Evolutionary conservation across 345 rosid species (phyloP).

Genomic region (Citrus reticulata): DNA sequence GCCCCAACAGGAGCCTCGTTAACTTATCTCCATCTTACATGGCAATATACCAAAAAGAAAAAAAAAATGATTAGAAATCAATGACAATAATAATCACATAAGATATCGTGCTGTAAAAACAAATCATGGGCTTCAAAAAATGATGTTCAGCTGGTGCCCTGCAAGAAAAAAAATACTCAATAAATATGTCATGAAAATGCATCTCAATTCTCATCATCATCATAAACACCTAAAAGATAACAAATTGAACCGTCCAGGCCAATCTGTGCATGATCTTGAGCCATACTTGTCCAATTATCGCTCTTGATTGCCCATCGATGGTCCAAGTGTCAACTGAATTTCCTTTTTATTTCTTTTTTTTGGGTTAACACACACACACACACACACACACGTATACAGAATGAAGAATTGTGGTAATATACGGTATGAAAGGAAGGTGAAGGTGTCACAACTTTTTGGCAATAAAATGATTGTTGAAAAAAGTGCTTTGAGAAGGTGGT

Average conservation of each 20-base stretch:
- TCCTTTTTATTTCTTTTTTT: not conserved
- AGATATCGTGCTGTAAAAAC: conserved; percentile 28
- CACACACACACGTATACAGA: not conserved
- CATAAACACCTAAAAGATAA: conserved; percentile 4
- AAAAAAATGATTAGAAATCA: conserved; percentile 52
- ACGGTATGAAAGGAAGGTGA: conserved; percentile 15
- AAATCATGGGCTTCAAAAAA: conserved; percentile 55
- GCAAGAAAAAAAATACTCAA: conserved; percentile 37
- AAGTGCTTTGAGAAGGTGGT: conserved; percentile 7
- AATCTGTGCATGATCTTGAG: not conserved
- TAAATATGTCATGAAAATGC: conserved; percentile 46
- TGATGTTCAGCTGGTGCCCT: conserved; percentile 58
- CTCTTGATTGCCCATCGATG: conserved; percentile 22
- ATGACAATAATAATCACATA: conserved; percentile 40
- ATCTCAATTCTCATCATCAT: not conserved
- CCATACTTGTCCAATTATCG: conserved; percentile 19
- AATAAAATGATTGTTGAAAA: conserved; percentile 35
- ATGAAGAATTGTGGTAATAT: not conserved
- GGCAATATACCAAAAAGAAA: not conserved
- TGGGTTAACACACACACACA: not conserved
- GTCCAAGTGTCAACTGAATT: not conserved
- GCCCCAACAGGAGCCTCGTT: not conserved
- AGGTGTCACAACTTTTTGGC: conserved; percentile 49
- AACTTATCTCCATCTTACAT: not conserved
- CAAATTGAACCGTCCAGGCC: conserved; percentile 1